Base-by-base conservation (phyloP, 108 stramenopile species). In the Thalassiosira profunda region DNA sequence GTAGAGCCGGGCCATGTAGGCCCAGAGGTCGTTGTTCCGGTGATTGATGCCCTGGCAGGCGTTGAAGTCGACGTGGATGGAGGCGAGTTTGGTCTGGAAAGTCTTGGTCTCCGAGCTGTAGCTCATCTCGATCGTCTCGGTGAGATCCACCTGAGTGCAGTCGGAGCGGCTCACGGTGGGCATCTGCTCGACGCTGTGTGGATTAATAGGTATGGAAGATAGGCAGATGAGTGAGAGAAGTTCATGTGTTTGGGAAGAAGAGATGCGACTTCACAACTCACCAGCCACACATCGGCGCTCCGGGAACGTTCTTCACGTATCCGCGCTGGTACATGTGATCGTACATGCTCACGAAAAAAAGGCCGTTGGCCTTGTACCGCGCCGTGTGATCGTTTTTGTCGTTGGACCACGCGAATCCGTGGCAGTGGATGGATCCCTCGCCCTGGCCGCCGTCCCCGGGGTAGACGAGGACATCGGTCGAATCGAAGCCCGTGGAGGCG, bases 291-390 rank as follows among this genome's bases (percentile, higher is more conserved):
- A 83, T 83, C 29, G 78, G 73, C 29, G 65, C 75, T 24, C 75
- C 79, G 42, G 64, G 65, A 43, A 80, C 65, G 26, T 72, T 72
- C 45, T 77, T 46, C 11, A 73, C 83, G 52, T 84, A 84, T 20
- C 83, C 83, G 15, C 83, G 74, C n/a, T 40, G 18, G 45, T 82
- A 53, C 78, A 85, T 58, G 58, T 85, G 84, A 71, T 85, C 84
- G 61, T 82, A 85, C 78, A 82, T 76, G 47, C 60, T 64, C 4
- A 85, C 69, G 46, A 60, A 85, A 37, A 85, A 85, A 53, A 82
- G 47, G 41, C 80, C 82, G 34, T 85, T 85, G 31, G 33, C 76
- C 64, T 58, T 77, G 76, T 77, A 77, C n/a, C 70, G 10, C 8
- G 28, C 18, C 9, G 29, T 38, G 44, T 48, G 4, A 42, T 77